A percentile compares a stretch with the other conserved stretches of the same genome.
These are phyloP conservation scores for Thuja plicata DNA, from an alignment of 83 land plant genomes.

Conservation along the genomic window DNA sequence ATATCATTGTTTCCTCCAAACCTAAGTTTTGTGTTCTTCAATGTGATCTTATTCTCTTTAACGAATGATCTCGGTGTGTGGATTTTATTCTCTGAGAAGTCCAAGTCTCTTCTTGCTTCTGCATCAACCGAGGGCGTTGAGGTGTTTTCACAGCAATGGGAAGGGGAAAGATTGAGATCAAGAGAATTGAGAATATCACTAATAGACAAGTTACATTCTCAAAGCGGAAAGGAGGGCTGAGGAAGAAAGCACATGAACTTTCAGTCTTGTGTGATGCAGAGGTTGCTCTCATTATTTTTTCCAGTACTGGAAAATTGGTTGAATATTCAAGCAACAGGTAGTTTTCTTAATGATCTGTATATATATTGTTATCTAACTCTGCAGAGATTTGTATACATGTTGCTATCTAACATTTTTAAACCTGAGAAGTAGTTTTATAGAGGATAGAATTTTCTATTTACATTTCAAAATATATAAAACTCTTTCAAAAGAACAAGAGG, in stretches of 20 bases:
- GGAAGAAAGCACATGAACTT: slow-evolving; percentile 6
- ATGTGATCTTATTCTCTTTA: not conserved
- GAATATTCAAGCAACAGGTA: slow-evolving; percentile 3
- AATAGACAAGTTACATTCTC: slow-evolving; percentile 4
- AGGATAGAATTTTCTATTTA: too few relatives aligned
- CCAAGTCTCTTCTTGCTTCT: not conserved
- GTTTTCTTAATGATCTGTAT: not conserved
- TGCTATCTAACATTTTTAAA: not conserved
- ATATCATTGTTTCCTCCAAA: not conserved
- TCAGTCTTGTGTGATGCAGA: slow-evolving; percentile 2
- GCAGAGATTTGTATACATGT: too few relatives aligned
- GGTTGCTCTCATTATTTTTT: not conserved
- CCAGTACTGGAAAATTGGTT: not conserved
- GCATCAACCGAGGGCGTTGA: not conserved
- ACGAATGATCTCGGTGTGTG: not conserved
- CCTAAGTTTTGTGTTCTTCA: not conserved
- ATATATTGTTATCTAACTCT: not conserved
- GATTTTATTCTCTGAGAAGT: not conserved
- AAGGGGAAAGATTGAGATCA: slow-evolving; percentile 6
- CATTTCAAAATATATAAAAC: too few relatives aligned
- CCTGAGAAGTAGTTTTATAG: too few relatives aligned
- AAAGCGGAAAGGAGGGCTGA: not conserved
- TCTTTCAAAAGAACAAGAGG: not conserved
- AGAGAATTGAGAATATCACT: not conserved
- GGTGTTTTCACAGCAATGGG: not conserved